A percentile compares a stretch with the other conserved stretches of the same genome.
Evolutionary conservation across 2,329 filamentous ascomycete species (phyloP).

Genomic region (Fusarium acutatum): DNA sequence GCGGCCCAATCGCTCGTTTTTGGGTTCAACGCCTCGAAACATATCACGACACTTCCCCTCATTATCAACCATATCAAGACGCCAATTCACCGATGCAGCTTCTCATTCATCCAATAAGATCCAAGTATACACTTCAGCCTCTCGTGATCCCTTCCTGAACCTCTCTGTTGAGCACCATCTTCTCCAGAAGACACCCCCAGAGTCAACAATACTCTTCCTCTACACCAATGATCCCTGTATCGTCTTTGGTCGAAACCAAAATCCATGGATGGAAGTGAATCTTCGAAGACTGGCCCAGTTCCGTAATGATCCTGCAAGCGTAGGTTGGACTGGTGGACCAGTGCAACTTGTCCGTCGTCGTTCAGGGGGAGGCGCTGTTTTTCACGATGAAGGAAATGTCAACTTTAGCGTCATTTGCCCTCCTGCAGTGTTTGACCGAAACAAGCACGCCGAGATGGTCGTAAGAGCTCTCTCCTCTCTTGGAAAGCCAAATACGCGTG

Average conservation of each 20-base stretch:
- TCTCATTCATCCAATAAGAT: constrained; percentile 56
- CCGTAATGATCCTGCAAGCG: constrained; percentile 26
- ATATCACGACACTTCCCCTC: constrained; percentile 10
- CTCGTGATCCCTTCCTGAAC: constrained; percentile 83
- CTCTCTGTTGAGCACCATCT: constrained; percentile 94
- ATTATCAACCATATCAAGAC: constrained; percentile 19
- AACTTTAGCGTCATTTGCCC: constrained; percentile 95
- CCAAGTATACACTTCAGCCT: constrained; percentile 77
- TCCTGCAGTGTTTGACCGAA: constrained; percentile 76
- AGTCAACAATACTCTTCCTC: constrained; percentile 82
- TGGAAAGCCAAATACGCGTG: constrained; percentile 68
- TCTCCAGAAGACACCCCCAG: constrained; percentile 74
- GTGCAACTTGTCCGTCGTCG: constrained; percentile 79
- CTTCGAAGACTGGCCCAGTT: constrained; percentile 63
- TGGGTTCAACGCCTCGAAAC: constrained; percentile 1
- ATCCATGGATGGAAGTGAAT: constrained; percentile 94
- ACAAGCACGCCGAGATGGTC: constrained; percentile 93
- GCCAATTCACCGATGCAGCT: constrained; percentile 51
- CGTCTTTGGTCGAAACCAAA: constrained; percentile 95
- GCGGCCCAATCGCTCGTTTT: constrained; percentile 11
- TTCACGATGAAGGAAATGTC: constrained; percentile 91
- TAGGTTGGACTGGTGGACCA: constrained; percentile 39
- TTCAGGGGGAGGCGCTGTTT: constrained; percentile 91
- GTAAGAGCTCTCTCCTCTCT: constrained; percentile 77
- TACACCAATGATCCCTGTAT: constrained; percentile 90